Percentiles rank a stretch among this genome's conserved stretches.
Evolutionary conservation across 257 asterid genomes (phyloP).

Genomic region (Vinca minor): DNA sequence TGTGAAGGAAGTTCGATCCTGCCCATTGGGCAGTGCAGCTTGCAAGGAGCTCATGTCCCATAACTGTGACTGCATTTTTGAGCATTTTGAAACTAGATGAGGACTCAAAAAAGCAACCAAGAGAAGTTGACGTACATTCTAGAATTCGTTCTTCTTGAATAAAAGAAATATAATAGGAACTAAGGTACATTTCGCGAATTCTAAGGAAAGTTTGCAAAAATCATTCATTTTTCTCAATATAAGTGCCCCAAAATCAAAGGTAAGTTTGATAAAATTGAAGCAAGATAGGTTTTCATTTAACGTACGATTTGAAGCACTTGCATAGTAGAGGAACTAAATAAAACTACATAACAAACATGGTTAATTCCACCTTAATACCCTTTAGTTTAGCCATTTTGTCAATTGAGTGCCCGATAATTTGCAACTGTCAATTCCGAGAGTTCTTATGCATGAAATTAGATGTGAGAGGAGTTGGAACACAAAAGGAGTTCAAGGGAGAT

Average conservation of each 20-base stretch:
- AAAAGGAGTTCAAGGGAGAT: too few species aligned
- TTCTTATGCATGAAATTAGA: too few species aligned
- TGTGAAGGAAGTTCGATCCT: slow-evolving; percentile 38
- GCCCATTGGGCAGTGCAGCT: slow-evolving; percentile 54
- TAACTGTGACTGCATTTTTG: slow-evolving; percentile 31
- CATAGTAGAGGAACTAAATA: not conserved
- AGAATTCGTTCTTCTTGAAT: not conserved
- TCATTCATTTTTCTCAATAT: not conserved
- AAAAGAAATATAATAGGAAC: not conserved
- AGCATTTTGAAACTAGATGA: slow-evolving; percentile 11
- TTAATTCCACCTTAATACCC: too few species aligned
- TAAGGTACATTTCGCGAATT: not conserved
- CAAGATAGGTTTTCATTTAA: not conserved
- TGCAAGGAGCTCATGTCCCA: slow-evolving; percentile 80
- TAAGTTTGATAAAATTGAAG: not conserved
- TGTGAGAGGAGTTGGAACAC: too few species aligned
- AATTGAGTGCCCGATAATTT: too few species aligned
- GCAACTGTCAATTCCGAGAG: too few species aligned
- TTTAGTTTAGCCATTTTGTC: too few species aligned
- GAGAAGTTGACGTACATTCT: not conserved
- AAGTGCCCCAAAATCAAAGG: not conserved
- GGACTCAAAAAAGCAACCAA: not conserved
- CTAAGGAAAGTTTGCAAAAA: not conserved
- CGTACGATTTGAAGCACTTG: not conserved
- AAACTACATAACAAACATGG: not conserved